These are phyloP conservation scores for Pestalotiopsis sp. DNA, from an alignment of 2,329 filamentous ascomycete species.

Conservation along the genomic window DNA sequence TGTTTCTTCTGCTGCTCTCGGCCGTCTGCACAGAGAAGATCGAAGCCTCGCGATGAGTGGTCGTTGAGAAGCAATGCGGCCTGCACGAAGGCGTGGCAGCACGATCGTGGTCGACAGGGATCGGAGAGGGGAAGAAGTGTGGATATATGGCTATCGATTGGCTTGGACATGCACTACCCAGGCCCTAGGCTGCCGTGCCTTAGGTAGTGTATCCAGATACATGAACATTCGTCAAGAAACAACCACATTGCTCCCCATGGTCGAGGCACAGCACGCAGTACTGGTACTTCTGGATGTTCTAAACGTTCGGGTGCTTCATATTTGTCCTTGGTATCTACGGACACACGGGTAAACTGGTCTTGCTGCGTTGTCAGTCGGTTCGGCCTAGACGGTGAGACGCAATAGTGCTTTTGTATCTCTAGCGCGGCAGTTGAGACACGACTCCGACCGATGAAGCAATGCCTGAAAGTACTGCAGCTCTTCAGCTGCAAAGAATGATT, in stretches of 20 bases:
- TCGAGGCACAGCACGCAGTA: too few relatives aligned
- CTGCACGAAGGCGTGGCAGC: slow-evolving; percentile 50
- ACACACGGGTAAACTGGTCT: too few relatives aligned
- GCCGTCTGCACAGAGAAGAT: slow-evolving; percentile 1
- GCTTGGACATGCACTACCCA: not conserved
- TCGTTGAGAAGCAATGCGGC: slow-evolving; percentile 22
- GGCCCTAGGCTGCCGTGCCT: not conserved
- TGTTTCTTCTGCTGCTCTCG: not conserved
- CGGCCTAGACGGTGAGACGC: too few relatives aligned
- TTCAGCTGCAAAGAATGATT: not conserved
- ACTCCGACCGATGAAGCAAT: not conserved
- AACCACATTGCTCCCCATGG: too few relatives aligned
- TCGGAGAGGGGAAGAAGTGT: slow-evolving; percentile 14
- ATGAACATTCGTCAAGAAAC: too few relatives aligned
- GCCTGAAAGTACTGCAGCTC: not conserved
- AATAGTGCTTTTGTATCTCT: not conserved
- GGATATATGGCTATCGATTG: not conserved
- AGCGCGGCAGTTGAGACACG: not conserved
- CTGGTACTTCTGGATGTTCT: too few relatives aligned
- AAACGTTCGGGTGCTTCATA: too few relatives aligned
- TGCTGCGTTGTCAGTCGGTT: too few relatives aligned
- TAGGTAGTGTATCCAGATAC: not conserved
- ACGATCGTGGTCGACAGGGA: slow-evolving; percentile 12
- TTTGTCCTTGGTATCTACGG: too few relatives aligned
- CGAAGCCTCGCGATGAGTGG: slow-evolving; percentile 11